A percentile compares a stretch with the other conserved stretches of the same genome.
phyloP scores from a whole-genome alignment of 1,284 basidiomycete species.

The Xerocomus cyaneibrunnescens region DNA sequence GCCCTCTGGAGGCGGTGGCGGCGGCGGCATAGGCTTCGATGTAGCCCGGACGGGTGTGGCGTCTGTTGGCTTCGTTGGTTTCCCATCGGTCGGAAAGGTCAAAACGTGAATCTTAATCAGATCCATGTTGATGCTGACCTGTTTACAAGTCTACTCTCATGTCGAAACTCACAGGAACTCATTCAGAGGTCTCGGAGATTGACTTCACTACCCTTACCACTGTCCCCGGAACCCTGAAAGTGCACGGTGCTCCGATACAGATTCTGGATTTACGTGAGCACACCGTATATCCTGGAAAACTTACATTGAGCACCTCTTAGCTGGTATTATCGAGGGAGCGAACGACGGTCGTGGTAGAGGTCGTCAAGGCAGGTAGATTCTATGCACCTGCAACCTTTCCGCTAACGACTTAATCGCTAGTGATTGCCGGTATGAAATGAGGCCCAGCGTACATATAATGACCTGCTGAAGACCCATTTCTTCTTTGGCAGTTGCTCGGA shows the following conservation, averaged over 20 bases:
- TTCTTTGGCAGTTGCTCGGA: conserved; percentile 75
- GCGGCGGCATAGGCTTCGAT: conserved; percentile 89
- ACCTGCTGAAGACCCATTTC: conserved; percentile 15
- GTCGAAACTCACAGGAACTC: conserved; percentile 97
- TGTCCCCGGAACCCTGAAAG: conserved; percentile 94
- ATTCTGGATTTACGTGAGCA: conserved; percentile 79
- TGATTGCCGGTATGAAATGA: conserved; percentile 72
- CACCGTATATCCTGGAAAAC: conserved; percentile 31
- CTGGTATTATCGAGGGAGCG: conserved; percentile 98
- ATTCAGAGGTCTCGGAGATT: conserved; percentile 97
- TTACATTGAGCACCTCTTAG: conserved; percentile 38
- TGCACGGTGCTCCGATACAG: conserved; percentile 92
- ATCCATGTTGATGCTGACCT: conserved; percentile 3
- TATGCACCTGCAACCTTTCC: background rate
- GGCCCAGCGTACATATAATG: conserved; percentile 6
- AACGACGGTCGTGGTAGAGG: conserved; percentile 98
- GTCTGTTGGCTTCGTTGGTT: conserved; percentile 94
- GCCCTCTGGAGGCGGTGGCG: conserved; percentile 73
- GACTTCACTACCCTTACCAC: conserved; percentile 96
- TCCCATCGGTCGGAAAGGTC: conserved; percentile 86
- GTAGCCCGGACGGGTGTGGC: conserved; percentile 97
- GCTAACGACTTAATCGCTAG: conserved; percentile 37
- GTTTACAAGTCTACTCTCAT: conserved; percentile 83
- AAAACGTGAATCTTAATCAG: conserved; percentile 22
- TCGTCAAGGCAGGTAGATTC: conserved; percentile 71